Conservation (phyloP, 805 yeast species). For the Ogataea henricii region DNA sequence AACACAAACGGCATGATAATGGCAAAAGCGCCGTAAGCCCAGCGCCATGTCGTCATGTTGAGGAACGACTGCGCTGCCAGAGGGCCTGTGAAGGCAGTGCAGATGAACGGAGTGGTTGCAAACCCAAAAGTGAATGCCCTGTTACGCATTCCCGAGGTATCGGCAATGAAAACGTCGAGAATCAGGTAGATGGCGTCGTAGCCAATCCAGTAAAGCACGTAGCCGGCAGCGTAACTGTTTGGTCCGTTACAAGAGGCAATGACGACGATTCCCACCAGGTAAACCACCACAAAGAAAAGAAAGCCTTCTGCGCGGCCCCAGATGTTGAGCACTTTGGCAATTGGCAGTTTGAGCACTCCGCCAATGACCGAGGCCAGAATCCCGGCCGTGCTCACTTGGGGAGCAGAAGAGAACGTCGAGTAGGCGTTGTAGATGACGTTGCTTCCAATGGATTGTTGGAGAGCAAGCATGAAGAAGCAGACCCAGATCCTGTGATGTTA, state of each 20-base stretch:
- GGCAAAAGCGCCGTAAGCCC: slow-evolving; percentile 55
- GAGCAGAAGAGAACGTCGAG: slow-evolving; percentile 30
- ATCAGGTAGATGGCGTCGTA: slow-evolving; percentile 30
- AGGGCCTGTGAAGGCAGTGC: slow-evolving; percentile 38
- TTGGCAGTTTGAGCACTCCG: slow-evolving; percentile 35
- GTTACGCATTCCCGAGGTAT: slow-evolving; percentile 31
- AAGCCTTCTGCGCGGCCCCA: slow-evolving; percentile 37
- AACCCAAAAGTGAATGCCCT: slow-evolving; percentile 37
- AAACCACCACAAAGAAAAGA: slow-evolving; percentile 24
- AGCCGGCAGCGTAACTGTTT: slow-evolving; percentile 32
- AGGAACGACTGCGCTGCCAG: slow-evolving; percentile 38
- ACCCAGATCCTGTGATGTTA: slow-evolving; percentile 32
- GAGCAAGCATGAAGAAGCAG: slow-evolving; percentile 36
- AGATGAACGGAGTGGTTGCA: slow-evolving; percentile 33
- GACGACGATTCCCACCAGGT: slow-evolving; percentile 30
- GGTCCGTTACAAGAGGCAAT: slow-evolving; percentile 33
- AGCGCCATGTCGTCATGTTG: slow-evolving; percentile 50
- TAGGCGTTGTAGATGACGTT: slow-evolving; percentile 29
- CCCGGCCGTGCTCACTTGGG: slow-evolving; percentile 32
- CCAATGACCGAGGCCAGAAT: slow-evolving; percentile 35
- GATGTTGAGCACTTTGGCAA: slow-evolving; percentile 30
- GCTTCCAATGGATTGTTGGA: slow-evolving; percentile 30
- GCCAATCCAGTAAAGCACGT: slow-evolving; percentile 36
- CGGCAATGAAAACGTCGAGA: slow-evolving; percentile 33
- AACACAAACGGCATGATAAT: slow-evolving; percentile 45